phyloP scores from a whole-genome alignment of 1,139 yeast species.

The Geotrichum citri-aurantii region DNA sequence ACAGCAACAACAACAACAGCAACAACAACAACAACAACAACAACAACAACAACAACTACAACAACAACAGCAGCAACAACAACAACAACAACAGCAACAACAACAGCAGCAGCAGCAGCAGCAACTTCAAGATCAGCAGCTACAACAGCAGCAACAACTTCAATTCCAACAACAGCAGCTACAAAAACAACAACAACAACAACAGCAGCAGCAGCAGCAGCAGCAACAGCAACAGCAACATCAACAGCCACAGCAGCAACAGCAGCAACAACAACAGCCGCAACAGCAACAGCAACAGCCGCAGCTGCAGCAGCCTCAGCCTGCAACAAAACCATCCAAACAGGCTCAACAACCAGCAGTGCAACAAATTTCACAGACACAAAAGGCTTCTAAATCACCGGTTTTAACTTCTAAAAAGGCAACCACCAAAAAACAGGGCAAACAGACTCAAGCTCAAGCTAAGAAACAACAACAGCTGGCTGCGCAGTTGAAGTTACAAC shows the following conservation, averaged over 20 bases:
- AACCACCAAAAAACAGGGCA: not conserved
- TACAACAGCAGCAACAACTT: not conserved
- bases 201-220: not conserved
- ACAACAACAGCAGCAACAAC: not conserved
- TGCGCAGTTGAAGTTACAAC: constrained; percentile 2
- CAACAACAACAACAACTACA: not conserved
- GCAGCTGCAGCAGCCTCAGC: not conserved
- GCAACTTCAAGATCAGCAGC: not conserved
- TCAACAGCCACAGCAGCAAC: not conserved
- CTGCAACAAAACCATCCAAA: constrained; percentile 1
- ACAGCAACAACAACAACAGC: not conserved
- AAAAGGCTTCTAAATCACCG: not conserved
- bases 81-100: constrained; percentile 1
- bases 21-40: not conserved
- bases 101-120: not conserved
- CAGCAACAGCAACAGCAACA: not conserved
- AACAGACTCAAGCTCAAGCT: constrained; percentile 5
- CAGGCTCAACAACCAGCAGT: not conserved
- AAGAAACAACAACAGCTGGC: constrained; percentile 11
- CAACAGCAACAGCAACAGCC: not conserved
- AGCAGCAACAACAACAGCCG: not conserved
- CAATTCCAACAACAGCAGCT: not conserved
- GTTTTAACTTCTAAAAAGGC: not conserved
- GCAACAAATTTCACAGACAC: not conserved
- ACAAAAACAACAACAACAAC: not conserved